These are phyloP conservation scores for Sphagnum magellanicum DNA, from an alignment of 228 moss, liverwort and hornwort genomes.

Conservation along the genomic window DNA sequence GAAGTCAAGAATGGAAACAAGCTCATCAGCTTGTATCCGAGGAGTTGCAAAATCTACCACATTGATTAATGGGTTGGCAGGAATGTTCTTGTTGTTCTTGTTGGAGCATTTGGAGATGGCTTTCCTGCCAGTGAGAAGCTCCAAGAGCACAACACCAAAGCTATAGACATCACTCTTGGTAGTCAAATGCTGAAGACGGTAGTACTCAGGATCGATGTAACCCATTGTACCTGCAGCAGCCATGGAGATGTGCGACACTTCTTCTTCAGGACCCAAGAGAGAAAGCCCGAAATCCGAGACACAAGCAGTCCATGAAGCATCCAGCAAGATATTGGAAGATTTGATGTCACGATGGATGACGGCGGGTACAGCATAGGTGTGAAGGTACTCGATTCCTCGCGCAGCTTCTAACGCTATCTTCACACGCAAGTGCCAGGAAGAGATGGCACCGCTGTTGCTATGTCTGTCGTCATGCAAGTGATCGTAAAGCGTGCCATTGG, in stretches of 20 bases:
- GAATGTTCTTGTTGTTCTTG: neutral
- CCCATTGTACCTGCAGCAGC: slow-evolving; percentile 25
- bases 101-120: slow-evolving; percentile 12
- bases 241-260: slow-evolving; percentile 2
- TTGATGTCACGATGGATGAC: slow-evolving; percentile 42
- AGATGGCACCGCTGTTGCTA: neutral
- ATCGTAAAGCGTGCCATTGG: slow-evolving; percentile 69
- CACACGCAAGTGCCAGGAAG: slow-evolving; percentile 11
- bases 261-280: slow-evolving; percentile 6
- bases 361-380: slow-evolving; percentile 21
- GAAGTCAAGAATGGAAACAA: slow-evolving; percentile 15
- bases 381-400: slow-evolving; percentile 34
- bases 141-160: slow-evolving; percentile 28
- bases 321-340: slow-evolving; percentile 33
- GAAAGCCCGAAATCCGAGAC: slow-evolving; percentile 42
- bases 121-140: slow-evolving; percentile 20
- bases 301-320: slow-evolving; percentile 20
- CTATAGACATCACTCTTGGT: slow-evolving; percentile 41
- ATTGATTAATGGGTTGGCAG: neutral
- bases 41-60: slow-evolving; percentile 31
- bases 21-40: slow-evolving; percentile 15
- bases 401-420: slow-evolving; percentile 35
- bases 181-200: slow-evolving; percentile 19
- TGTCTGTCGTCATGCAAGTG: slow-evolving; percentile 31
- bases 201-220: slow-evolving; percentile 37